phyloP scores from a whole-genome alignment of 371 early-diverging fungal species.

The Apophysomyces ossiformis region DNA sequence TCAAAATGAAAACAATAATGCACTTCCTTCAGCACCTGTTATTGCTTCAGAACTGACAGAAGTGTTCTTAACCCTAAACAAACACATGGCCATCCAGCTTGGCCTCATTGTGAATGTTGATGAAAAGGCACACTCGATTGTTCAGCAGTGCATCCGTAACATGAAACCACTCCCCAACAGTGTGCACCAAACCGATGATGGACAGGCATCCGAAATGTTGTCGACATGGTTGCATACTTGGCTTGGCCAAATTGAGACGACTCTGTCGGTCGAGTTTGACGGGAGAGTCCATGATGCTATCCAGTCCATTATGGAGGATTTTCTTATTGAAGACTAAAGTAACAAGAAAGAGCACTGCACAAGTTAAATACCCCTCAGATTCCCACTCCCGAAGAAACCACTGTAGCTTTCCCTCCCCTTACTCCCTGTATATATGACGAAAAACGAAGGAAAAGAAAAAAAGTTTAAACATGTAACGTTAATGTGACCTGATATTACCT shows the following conservation, averaged over 20 bases:
- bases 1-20: not conserved
- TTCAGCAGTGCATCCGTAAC: conserved; percentile 19
- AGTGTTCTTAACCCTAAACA: conserved; percentile 26
- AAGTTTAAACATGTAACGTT: not conserved
- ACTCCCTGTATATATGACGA: not conserved
- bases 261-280: conserved; percentile 26
- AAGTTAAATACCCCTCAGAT: conserved; percentile 4
- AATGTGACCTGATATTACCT: not conserved
- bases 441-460: not conserved
- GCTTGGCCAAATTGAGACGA: conserved; percentile 24
- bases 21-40: conserved; percentile 6
- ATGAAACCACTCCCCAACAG: not conserved
- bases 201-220: conserved; percentile 13
- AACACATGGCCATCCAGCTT: conserved; percentile 30
- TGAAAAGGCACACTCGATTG: conserved; percentile 28
- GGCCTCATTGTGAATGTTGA: conserved; percentile 30
- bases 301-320: conserved; percentile 32
- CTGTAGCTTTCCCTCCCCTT: not conserved
- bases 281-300: conserved; percentile 32
- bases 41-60: conserved; percentile 20
- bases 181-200: not conserved
- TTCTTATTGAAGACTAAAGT: conserved; percentile 28
- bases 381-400: not conserved
- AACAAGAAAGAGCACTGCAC: not conserved
- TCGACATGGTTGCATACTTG: conserved; percentile 26